Conservation (phyloP, 2,329 filamentous ascomycete species). For the Fusarium penzigii region DNA sequence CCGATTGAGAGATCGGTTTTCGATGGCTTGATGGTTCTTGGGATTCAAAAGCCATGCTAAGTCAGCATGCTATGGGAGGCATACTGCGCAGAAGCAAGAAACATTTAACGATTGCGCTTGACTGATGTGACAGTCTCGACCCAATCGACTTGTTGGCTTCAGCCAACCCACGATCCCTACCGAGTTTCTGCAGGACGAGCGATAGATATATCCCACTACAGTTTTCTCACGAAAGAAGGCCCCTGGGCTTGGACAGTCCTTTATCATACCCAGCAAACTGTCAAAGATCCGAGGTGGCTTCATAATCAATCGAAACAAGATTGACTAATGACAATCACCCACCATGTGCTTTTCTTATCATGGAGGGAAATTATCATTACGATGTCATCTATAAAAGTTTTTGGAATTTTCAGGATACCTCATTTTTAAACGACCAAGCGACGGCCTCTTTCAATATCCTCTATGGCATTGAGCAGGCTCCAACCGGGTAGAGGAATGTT, state of each 20-base stretch:
- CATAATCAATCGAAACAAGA: too few species aligned
- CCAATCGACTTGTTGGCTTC: conserved; percentile 21
- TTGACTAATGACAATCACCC: too few species aligned
- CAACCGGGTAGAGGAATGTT: not conserved
- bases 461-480: not conserved
- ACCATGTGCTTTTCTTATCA: not conserved
- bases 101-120: conserved; percentile 23
- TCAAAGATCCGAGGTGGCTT: too few species aligned
- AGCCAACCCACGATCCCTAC: conserved; percentile 2
- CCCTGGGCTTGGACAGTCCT: not conserved
- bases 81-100: conserved; percentile 12
- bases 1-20: conserved; percentile 10
- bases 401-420: not conserved
- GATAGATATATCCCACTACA: conserved; percentile 30
- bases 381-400: not conserved
- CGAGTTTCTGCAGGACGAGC: conserved; percentile 15
- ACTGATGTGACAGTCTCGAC: conserved; percentile 24
- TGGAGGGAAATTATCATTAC: not conserved
- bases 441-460: conserved; percentile 14
- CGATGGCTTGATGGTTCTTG: conserved; percentile 7
- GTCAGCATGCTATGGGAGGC: conserved; percentile 4
- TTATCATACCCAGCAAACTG: not conserved
- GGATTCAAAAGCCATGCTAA: conserved; percentile 4
- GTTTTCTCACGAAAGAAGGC: conserved; percentile 12
- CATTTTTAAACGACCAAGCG: conserved; percentile 2